Base-by-base conservation (phyloP, 192 early-diverging fungal genomes). In the Backusella circina region DNA sequence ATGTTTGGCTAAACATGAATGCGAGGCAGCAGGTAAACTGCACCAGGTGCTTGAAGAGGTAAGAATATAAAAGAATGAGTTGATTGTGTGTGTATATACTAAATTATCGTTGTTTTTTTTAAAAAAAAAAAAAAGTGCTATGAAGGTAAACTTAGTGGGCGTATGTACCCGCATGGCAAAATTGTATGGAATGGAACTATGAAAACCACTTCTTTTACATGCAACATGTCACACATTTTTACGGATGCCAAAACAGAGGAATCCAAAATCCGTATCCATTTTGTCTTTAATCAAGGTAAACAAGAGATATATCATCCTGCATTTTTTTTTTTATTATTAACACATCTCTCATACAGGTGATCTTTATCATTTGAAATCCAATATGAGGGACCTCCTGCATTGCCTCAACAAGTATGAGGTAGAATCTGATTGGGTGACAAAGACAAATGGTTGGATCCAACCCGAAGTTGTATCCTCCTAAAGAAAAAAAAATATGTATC, bases 31-130 rank as follows among this genome's bases (percentile, higher is more conserved):
- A 16, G 70, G 70, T 64, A 77, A 77, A 31, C 64, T 77, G 18
- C 70, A 77, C 44, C 76, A 77, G 50, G 64, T 77, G 16, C 76
- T 77, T 36, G 71, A 77, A 50, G 70, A 77, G 61, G 73, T 65
- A 66, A 74, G n/a, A 13, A 8, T 2, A 38, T 1, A 65, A 9
- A 51, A 51, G 3, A 2, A 38, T 23, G 31, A n/a, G n/a, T n/a
- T 28, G 2, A 18, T 41, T 41, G 4, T 41, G 16, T 13, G 4
- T 41, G 4, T 41, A 41, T 41, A 41, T 3, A 12, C 38, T 39
- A 9, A 13, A 12, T 39, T 0, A 39, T 15, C 38, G 6, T 37
- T 37, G n/a, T n/a, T n/a, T n/a, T n/a, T n/a, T n/a, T n/a, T n/a
- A n/a, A n/a, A n/a, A n/a, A n/a, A n/a, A n/a, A n/a, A n/a, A n/a